Base-by-base conservation (phyloP, 2,329 filamentous ascomycete species). In the Fusarium sp. region DNA sequence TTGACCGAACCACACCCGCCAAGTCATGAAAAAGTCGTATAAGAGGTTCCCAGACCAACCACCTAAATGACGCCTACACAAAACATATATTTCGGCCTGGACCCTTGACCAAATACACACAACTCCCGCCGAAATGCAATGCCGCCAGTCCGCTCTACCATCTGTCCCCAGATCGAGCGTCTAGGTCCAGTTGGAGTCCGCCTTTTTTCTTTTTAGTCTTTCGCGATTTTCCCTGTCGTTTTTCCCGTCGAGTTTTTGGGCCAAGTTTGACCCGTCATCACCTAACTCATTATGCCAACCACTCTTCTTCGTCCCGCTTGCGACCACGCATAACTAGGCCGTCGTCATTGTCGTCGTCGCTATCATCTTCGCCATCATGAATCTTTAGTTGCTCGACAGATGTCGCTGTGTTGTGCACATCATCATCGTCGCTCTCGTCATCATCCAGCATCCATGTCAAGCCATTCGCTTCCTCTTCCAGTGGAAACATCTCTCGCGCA, bases 391-490 rank as follows among this genome's bases (percentile, higher is more conserved):
- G 80, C 57, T 82, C 80, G 23, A 82, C 80, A 23, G 76, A 78
- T 78, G 70, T 78, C 39, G 78, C 74, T 28, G 79, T 75, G 66
- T 70, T 74, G 68, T 77, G 78, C 62, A 77, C 65, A 55, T 78
- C 80, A n/a, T 82, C 80, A 16, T 80, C 79, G 8, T 78, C 80
- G 36, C 73, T 77, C 27, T 84, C 84, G 40, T 85, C 85, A 11
- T 86, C 86, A 6, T 88, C 86, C 44, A 87, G 78, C 95, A 98
- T 98, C 96, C 96, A 99, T 15, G 92, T 94, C 76, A 96, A 83
- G 6, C 95, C 95, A 78, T 98, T 98, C 34, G 94, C 94, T 73
- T 95, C 92, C 82, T 99, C 96, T 80, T 99, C 96, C 12, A 98
- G 87, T 0, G 94, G 94, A 75, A 98, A 98, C 30, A 97, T 94